A percentile compares a stretch with the other conserved stretches of the same genome.
Conservation (phyloP, 2,329 filamentous ascomycete species). For the Elsinoe ampelina region DNA sequence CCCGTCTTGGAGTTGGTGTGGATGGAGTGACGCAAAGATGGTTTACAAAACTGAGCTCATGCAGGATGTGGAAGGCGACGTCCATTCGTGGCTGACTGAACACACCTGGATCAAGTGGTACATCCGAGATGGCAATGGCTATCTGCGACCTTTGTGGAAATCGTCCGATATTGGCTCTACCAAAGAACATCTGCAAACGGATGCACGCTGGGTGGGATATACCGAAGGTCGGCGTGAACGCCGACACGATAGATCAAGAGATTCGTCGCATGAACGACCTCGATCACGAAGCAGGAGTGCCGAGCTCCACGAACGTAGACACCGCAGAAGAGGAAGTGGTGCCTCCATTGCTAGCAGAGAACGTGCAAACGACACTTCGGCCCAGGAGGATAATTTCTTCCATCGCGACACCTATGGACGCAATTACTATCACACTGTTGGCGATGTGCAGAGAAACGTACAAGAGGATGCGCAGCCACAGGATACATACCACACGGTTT, state of each 20-base stretch:
- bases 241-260: neutral
- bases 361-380: neutral
- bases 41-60: slow-evolving; percentile 21
- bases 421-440: slow-evolving; percentile 1
- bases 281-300: too few species aligned
- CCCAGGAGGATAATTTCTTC: neutral
- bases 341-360: neutral
- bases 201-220: slow-evolving; percentile 9
- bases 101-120: slow-evolving; percentile 33
- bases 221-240: neutral
- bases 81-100: slow-evolving; percentile 27
- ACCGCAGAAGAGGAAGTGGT: neutral
- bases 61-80: slow-evolving; percentile 22
- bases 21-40: slow-evolving; percentile 23
- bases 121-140: slow-evolving; percentile 26
- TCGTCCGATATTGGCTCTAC: neutral
- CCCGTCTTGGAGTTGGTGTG: slow-evolving; percentile 32
- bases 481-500: neutral
- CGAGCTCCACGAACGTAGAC: neutral
- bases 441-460: neutral
- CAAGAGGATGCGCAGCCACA: neutral
- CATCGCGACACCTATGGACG: neutral
- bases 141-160: slow-evolving; percentile 26
- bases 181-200: neutral
- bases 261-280: neutral